Base-by-base conservation (phyloP, 164 flowering plant species). In the Magnolia sinica region DNA sequence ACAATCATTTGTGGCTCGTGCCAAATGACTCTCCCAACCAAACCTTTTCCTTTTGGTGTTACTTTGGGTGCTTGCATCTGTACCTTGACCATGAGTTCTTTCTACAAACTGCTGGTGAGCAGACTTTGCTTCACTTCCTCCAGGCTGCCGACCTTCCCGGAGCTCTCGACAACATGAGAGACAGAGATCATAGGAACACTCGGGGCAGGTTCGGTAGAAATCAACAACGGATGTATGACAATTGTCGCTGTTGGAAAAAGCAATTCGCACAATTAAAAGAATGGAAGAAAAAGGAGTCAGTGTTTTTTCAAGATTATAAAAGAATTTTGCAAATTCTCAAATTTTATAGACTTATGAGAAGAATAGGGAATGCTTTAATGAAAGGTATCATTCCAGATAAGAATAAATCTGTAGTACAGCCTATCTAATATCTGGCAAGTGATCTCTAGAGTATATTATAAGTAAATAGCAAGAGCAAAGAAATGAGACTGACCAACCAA, bases 171-270 rank as follows among this genome's bases (percentile, higher is more conserved):
- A 91, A 75, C 97, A 93, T 10, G 86, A 73, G 73, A 93, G 88
- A 78, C 97, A 93, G 19, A 93, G 82, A 79, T 93, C 96, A 85
- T 90, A 93, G 51, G 89, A 84, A 79, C 98, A 93, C 76, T 84
- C 87, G 22, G 87, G 86, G 81, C 97, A 93, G 82, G 91, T 89
- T 84, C 97, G 78, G 73, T 87, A 87, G 81, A 90, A 88, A 80
- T 90, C 85, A 65, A 88, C 89, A 71, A 93, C 90, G 45, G 94
- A 90, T 50, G 96, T 90, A 64, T 78, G 84, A 86, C 94, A 93
- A 72, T 91, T 88, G 82, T 90, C 90, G 66, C 96, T 92, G 84
- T 79, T 52, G 23, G 50, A 76, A 23, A 79, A 55, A 55, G 61
- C 19, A 59, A 22, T 45, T 68, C 19, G 68, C 50, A 70, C 22